Percentiles rank a stretch among this genome's conserved stretches.
Evolutionary conservation across 1,284 basidiomycete species (phyloP).

Genomic region (Schizophyllum commune): DNA sequence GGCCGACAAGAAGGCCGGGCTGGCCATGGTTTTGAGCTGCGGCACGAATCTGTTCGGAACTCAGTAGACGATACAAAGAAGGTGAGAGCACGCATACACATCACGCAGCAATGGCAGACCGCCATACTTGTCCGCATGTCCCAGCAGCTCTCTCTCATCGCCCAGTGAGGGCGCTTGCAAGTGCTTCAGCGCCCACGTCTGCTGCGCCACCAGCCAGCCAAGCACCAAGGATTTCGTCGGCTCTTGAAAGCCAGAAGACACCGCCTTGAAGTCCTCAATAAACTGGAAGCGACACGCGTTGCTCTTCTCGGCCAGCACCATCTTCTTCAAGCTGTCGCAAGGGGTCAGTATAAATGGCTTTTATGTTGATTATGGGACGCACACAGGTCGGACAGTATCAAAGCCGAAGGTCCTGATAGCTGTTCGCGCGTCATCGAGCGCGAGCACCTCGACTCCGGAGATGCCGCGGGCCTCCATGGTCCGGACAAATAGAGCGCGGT

Average conservation of each 20-base stretch:
- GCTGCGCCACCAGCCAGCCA: constrained; percentile 5
- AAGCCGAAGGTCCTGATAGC: background rate
- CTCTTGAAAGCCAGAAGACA: too few species aligned
- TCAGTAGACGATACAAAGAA: background rate
- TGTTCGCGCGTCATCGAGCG: too few species aligned
- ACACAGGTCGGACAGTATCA: background rate
- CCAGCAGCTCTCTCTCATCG: background rate
- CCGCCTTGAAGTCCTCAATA: too few species aligned
- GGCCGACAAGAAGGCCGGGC: background rate
- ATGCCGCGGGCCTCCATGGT: too few species aligned
- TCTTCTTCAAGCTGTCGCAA: background rate
- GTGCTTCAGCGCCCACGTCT: constrained; percentile 1
- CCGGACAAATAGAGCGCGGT: too few species aligned
- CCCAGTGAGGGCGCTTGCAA: background rate
- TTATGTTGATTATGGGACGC: too few species aligned
- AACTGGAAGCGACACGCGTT: too few species aligned
- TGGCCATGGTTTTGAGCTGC: background rate
- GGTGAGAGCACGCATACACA: background rate
- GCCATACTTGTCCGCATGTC: background rate
- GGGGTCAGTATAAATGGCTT: background rate
- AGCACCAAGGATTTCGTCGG: background rate
- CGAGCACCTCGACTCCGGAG: too few species aligned
- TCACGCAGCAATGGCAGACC: constrained; percentile 1
- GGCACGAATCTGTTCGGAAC: background rate
- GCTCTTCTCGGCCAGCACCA: background rate